Evolutionary conservation across 164 flowering plant species (phyloP), one percentile per base, ranked within the genome.

Genomic region (Sedum album): DNA sequence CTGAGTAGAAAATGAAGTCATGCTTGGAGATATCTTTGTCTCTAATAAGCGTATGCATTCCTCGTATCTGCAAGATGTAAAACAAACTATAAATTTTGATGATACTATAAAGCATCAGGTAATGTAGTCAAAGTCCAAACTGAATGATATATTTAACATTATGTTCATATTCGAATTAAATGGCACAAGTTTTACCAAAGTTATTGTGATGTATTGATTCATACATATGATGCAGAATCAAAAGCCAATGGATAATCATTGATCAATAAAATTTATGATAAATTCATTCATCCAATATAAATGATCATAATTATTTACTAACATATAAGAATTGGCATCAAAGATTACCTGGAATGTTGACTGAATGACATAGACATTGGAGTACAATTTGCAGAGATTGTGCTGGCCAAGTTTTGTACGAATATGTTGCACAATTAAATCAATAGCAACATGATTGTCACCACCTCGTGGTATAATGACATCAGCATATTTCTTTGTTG

Each of bases 401-500:
- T 93, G 97, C 76, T 83, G 97, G 63, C 98, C 98, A 76, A 93
- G 96, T 84, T 93, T 91, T 71, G 98, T 90, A 66, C 73, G 91
- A 60, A 93, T 86, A 77, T 93, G 93, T 84, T 93, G 98, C 71
- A 89, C 96, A 77, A 93, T 93, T 74, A 93, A 79, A 77, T 93
- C 96, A 75, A 93, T 77, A 13, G 98, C 98, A 65, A 93, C 98
- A 82, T 93, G 96, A 77, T 93, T 93, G 70, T 93, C 97, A 63
- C 97, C 98, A 71, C 98, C 98, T 6, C 97, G 84, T 31, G 98
- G 98, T 46, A 93, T 91, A 41, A 41, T 93, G 38, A 93, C 94
- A 85, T 93, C 97, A 39, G 98, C 98, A 79, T 86, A 93, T 79
- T 93, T 93, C 86, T 93, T 93, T 70, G 98, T 88, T 66, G 98